phyloP scores from a whole-genome alignment of 768 basidiomycete genomes.

The Rhizopogon vinicolor region DNA sequence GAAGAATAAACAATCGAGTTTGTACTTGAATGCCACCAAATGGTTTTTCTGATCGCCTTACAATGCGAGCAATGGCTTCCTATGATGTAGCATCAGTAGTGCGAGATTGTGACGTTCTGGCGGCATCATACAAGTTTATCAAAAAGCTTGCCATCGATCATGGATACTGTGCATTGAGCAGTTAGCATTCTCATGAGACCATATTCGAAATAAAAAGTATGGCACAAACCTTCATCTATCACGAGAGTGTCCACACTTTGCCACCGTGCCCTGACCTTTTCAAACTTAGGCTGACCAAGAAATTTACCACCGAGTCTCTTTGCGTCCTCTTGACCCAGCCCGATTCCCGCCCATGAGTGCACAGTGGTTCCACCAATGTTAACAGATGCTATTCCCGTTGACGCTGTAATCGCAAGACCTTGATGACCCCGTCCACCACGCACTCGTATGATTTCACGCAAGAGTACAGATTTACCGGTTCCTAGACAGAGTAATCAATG shows the following conservation, averaged over 20 bases:
- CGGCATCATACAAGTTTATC: conserved; percentile 64
- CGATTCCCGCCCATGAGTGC: conserved; percentile 81
- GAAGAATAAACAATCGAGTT: conserved; percentile 29
- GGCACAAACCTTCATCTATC: conserved; percentile 74
- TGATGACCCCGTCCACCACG: conserved; percentile 32
- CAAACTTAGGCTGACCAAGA: conserved; percentile 33
- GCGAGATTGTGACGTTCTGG: conserved; percentile 5
- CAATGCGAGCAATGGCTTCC: conserved; percentile 57
- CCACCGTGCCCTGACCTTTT: conserved; percentile 57
- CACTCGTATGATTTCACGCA: conserved; percentile 65
- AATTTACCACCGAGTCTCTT: conserved; percentile 53
- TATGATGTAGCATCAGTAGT: conserved; percentile 33
- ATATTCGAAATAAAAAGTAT: neutral
- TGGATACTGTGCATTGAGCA: conserved; percentile 57
- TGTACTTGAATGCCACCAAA: conserved; percentile 92
- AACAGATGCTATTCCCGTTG: conserved; percentile 74
- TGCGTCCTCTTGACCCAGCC: conserved; percentile 57
- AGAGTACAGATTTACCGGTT: conserved; percentile 81
- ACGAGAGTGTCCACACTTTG: conserved; percentile 57
- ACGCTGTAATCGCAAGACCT: conserved; percentile 71
- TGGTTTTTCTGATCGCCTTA: conserved; percentile 50
- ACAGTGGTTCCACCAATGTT: conserved; percentile 81
- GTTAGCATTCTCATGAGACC: neutral
- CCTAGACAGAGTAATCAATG: conserved; percentile 30
- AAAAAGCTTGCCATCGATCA: conserved; percentile 79